Evolutionary conservation across 1,284 basidiomycete genomes (phyloP), one percentile per base, ranked within the genome.

Genomic region (Cystobasidium slooffiae): DNA sequence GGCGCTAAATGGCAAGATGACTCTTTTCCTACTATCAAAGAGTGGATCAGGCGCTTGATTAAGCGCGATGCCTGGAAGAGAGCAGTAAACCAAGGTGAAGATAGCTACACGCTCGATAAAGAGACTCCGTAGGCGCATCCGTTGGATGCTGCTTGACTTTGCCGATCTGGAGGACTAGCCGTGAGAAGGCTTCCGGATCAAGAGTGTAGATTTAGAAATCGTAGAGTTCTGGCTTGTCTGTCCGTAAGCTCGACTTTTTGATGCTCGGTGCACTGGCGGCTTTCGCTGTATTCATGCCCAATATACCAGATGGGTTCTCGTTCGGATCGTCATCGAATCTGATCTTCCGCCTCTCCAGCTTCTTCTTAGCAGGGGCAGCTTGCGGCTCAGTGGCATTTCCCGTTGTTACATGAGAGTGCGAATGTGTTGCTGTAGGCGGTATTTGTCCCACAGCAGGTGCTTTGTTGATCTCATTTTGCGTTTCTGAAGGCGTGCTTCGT

Each of bases 401-500:
- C 9, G 68, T 63, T 46, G 59, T 49, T 53, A 37, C 46, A n/a
- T 20, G 14, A 7, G 43, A 41, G 14, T 64, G 37, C 31, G 52
- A 41, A 24, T 62, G 44, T 70, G 77, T 79, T 9, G 77, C 79
- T 41, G 80, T 78, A 72, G 72, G 43, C 14, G 41, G 20, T 3
- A 31, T 4, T 9, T 8, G 14, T 47, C 9, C 12, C 37, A 20
- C 7, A 46, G 39, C n/a, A 6, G 69, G 59, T 41, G 59, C 64
- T 56, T 77, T 76, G 68, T 58, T 68, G 47, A 68, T 75, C 67
- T 63, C 73, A 37, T 59, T 67, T 16, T 67, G 20, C 76, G 43
- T 61, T 12, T 75, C 67, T n/a, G 77, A 77, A 1, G 88, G 85
- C 1, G 85, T 88, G 12, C 92, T 94, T 75, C 91, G 85, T 75